These are phyloP conservation scores for Sporobolomyces pararoseus DNA, from an alignment of 768 basidiomycete species.

Conservation along the genomic window DNA sequence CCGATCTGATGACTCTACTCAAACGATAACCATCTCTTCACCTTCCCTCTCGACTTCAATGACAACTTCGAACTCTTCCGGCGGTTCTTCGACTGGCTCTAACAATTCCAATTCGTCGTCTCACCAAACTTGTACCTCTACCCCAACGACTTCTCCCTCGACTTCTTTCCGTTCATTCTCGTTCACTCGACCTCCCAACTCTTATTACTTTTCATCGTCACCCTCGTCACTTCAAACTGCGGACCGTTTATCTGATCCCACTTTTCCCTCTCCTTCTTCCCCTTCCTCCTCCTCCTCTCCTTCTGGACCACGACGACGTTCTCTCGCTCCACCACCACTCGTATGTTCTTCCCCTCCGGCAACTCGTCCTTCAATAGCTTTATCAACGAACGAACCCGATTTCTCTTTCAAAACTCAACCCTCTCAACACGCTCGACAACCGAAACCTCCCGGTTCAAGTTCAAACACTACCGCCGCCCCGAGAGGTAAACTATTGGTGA, in stretches of 20 bases:
- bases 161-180: conserved; percentile 4
- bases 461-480: conserved; percentile 32
- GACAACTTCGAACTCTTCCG: neutral
- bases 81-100: neutral
- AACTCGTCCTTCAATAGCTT: conserved; percentile 14
- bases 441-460: neutral
- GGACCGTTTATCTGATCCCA: neutral
- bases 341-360: neutral
- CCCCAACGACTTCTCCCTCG: neutral
- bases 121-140: neutral
- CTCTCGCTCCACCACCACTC: neutral
- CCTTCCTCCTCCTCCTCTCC: neutral
- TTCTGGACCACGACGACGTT: neutral
- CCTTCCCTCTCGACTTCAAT: neutral
- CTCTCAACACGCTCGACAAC: conserved; percentile 11
- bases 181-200: conserved; percentile 9
- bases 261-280: neutral
- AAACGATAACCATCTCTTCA: neutral
- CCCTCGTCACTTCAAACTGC: conserved; percentile 2
- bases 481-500: conserved; percentile 77
- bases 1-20: conserved; percentile 1
- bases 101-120: neutral
- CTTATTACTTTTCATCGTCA: neutral
- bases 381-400: conserved; percentile 37
- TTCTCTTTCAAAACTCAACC: conserved; percentile 38